Evolutionary conservation across 2,329 filamentous ascomycete species (phyloP).

Genomic region (Zymoseptoria tritici): DNA sequence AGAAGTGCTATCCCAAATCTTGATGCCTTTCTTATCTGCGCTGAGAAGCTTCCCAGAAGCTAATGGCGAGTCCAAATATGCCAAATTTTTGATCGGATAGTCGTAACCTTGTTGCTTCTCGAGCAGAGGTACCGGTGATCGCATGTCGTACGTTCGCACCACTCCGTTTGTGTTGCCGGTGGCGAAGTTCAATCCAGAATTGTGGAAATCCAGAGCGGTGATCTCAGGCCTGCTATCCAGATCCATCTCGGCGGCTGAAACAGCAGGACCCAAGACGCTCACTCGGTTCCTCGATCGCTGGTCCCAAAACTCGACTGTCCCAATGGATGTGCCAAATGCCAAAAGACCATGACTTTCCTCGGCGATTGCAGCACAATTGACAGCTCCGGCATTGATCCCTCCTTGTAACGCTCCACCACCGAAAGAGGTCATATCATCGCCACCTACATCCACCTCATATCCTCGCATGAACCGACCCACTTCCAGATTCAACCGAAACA

Average conservation of each 20-base stretch:
- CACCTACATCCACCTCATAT: slow-evolving; percentile 83
- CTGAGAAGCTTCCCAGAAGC: slow-evolving; percentile 39
- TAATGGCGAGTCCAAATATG: slow-evolving; percentile 53
- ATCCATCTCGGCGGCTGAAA: slow-evolving; percentile 10
- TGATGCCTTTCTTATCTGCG: slow-evolving; percentile 91
- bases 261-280: slow-evolving; percentile 56
- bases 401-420: slow-evolving; percentile 75
- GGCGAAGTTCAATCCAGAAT: slow-evolving; percentile 74
- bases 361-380: slow-evolving; percentile 81
- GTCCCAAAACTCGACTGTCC: slow-evolving; percentile 98
- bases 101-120: slow-evolving; percentile 96
- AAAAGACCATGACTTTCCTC: slow-evolving; percentile 83
- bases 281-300: slow-evolving; percentile 74
- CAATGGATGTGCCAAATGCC: slow-evolving; percentile 87
- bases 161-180: slow-evolving; percentile 84
- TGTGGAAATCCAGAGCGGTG: slow-evolving; percentile 79
- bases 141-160: slow-evolving; percentile 84
- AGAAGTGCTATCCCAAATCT: slow-evolving; percentile 80
- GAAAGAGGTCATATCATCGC: slow-evolving; percentile 61
- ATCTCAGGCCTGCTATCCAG: slow-evolving; percentile 51
- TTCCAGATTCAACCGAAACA: slow-evolving; percentile 87
- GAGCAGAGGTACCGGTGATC: slow-evolving; percentile 75
- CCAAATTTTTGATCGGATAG: slow-evolving; percentile 79
- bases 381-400: slow-evolving; percentile 73
- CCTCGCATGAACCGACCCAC: slow-evolving; percentile 88